Evolutionary conservation across 176 grass and related monocot genomes (phyloP), one percentile per base, ranked within the genome.

Genomic region (Poa annua): DNA sequence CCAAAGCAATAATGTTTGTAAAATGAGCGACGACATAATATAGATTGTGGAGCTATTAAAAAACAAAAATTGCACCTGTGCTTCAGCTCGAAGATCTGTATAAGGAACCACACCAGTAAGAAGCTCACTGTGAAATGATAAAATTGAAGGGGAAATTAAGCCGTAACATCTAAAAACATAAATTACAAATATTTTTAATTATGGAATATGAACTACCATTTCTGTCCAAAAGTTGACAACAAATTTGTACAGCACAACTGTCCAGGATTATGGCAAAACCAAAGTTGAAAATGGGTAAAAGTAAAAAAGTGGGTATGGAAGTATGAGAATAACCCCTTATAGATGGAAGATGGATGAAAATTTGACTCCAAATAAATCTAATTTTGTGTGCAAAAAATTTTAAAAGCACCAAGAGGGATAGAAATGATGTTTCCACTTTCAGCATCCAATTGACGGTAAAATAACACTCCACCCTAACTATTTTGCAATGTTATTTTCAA

Each of bases 71-170:
- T 53, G 35, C 87, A 98, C 96, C 93, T 98, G 96, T 63, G 96
- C 96, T 98, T 98, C 96, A 75, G 96, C 91, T 85, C 87, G 74
- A 20, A 95, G 87, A 86, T 98, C 93, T 83, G 96, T 98, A 66
- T 98, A 93, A 71, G 96, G 96, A 36, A 98, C 93, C 81, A 95
- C 93, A 85, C 91, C 91, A 74, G 93, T 95, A 83, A 95, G 92
- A 88, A 98, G 87, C 62, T 98, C 96, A 83, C 96, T 98, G 88
- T 62, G 93, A 71, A 89, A 66, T 70, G 63, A 69, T 65, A 34
- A 69, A 75, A 76, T 84, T 29, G 42, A 48, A 25, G 38, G 36
- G 38, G 8, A 61, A 57, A 62, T 62, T 17, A 78, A 38, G 55
- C 7, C 5, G 21, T 29, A 78, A 62, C 21, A 78, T 78, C 14